Percentiles rank a stretch among this genome's conserved stretches.
phyloP scores from a whole-genome alignment of 345 rosid species.

The Sonneratia alba region DNA sequence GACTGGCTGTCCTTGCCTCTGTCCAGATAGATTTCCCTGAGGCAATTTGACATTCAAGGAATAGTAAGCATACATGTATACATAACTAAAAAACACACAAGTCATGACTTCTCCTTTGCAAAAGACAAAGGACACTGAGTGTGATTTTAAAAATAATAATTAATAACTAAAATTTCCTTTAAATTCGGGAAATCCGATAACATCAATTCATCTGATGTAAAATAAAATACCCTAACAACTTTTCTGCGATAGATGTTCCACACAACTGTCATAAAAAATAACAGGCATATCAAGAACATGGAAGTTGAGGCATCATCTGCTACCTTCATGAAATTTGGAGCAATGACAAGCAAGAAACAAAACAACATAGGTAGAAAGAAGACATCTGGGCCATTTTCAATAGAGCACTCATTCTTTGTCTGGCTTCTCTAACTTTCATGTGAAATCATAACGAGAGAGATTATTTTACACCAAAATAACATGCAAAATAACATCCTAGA shows the following conservation, averaged over 20 bases:
- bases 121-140: not conserved
- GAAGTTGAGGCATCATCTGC: not conserved
- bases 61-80: not conserved
- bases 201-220: not conserved
- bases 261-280: not conserved
- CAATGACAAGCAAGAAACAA: not conserved
- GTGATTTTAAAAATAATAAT: not conserved
- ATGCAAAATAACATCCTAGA: not conserved
- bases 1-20: slow-evolving; percentile 95
- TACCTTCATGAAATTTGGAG: not conserved
- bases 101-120: not conserved
- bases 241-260: not conserved
- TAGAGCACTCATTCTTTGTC: not conserved
- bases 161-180: not conserved
- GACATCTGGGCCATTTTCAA: not conserved
- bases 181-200: not conserved
- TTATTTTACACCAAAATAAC: not conserved
- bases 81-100: not conserved
- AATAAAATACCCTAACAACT: not conserved
- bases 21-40: slow-evolving; percentile 92
- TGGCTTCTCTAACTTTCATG: not conserved
- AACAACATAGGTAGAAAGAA: not conserved
- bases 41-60: not conserved
- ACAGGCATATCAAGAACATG: not conserved
- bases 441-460: not conserved